Base-by-base conservation (phyloP, 1,284 basidiomycete genomes). In the Sanghuangporus weigelae region DNA sequence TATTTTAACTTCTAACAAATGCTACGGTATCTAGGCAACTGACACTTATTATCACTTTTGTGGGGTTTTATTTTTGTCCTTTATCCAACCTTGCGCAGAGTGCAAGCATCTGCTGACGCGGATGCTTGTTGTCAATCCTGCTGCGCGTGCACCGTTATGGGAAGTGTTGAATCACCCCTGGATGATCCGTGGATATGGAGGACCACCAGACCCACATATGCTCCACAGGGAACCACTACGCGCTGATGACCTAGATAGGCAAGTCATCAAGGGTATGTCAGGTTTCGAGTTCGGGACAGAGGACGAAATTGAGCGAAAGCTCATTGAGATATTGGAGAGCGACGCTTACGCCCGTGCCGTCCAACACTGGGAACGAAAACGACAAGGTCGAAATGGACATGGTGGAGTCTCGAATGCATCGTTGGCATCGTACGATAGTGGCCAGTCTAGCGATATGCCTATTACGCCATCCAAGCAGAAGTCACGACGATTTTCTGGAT, bases 61-160 rank as follows among this genome's bases (percentile, higher is more conserved):
- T 54, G 53, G 53, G 59, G 16, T 57, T 42, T 61, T n/a, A 14
- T 7, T 7, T n/a, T 19, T 14, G 1, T n/a, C 21, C 21, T 31
- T 31, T 31, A 31, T 31, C 26, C 26, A 31, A 31, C 26, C 26
- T 4, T 31, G 26, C 21, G 21, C 40, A 92, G 96, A 99, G 77
- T 98, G 96, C 82, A 98, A 97, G 75, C 87, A 94, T 68, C 78
- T 99, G 3, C 81, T 99, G 7, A 93, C 92, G 2, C 86, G 95
- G 26, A 99, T 99, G 95, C 85, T 99, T 46, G 95, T 98, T 67
- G 98, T 93, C 49, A 96, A 93, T 69, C 96, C 96, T n/a, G 74
- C 81, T 0, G 84, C 85, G 51, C 88, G 96, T 61, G 95, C 96
- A 1, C 81, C 91, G 0, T 82, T 99, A 38, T 70, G 84, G 8